Conservation (phyloP, 164 flowering plant species). For the Amborella trichopoda region DNA sequence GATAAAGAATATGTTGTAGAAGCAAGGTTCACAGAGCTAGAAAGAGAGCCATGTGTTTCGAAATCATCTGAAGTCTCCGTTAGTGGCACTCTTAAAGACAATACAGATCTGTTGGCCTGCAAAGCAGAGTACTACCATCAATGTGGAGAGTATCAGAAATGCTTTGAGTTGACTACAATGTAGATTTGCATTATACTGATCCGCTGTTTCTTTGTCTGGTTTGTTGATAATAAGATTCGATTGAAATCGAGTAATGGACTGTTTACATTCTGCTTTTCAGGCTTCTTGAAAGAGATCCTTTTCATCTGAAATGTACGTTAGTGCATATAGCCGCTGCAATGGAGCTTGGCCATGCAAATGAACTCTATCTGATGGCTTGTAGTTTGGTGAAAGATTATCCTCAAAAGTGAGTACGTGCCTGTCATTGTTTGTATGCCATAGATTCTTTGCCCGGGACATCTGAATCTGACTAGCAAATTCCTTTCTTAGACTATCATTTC, state of each 20-base stretch:
- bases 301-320: constrained; percentile 81
- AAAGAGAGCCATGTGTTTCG: constrained; percentile 34
- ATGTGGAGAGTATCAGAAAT: constrained; percentile 91
- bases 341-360: constrained; percentile 96
- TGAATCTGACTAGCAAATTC: too few species aligned
- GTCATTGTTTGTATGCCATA: too few species aligned
- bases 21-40: constrained; percentile 72
- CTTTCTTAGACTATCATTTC: too few species aligned
- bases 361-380: constrained; percentile 91
- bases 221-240: too few species aligned
- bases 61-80: constrained; percentile 32
- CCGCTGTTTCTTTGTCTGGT: too few species aligned
- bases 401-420: constrained; percentile 78
- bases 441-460: too few species aligned
- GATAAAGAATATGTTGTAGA: constrained; percentile 78
- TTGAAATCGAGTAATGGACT: too few species aligned
- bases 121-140: constrained; percentile 97
- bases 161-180: constrained; percentile 82
- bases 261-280: constrained; percentile 22
- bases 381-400: constrained; percentile 95
- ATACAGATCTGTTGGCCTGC: constrained; percentile 90
- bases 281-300: constrained; percentile 91
- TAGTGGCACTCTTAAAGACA: constrained; percentile 42
- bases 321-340: constrained; percentile 95
- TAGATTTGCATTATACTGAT: constrained; percentile 27